Percentiles rank a stretch among this genome's conserved stretches.
Conservation (phyloP, 108 stramenopile genomes). For the Chaetoceros muelleri region DNA sequence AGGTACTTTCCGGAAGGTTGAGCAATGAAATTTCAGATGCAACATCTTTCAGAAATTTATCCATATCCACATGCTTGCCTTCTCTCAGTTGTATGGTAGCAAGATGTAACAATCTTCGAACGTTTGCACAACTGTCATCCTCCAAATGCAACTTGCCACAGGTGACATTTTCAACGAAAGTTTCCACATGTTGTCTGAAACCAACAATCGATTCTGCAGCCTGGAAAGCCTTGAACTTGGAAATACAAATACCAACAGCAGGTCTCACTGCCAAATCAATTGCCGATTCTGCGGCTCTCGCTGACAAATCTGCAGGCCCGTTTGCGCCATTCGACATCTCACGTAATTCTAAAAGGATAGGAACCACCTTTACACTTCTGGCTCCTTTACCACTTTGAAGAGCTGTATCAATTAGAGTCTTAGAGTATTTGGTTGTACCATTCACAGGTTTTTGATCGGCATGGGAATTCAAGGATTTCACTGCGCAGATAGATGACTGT, state of each 20-base stretch:
- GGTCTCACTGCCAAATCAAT: neutral
- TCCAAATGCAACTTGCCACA: neutral
- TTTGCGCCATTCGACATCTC: neutral
- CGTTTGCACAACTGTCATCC: neutral
- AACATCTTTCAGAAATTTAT: neutral
- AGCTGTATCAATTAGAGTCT: neutral
- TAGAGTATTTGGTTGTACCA: neutral
- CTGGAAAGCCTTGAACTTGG: neutral
- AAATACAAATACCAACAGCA: neutral
- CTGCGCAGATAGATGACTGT: neutral
- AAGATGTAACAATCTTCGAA: neutral
- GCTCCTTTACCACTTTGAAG: neutral
- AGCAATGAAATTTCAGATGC: too few species aligned
- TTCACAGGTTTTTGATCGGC: neutral
- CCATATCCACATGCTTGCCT: neutral
- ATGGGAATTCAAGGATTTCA: neutral
- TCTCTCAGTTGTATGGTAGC: neutral
- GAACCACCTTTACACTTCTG: neutral
- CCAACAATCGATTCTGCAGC: neutral
- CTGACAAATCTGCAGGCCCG: neutral
- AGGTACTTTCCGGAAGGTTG: too few species aligned
- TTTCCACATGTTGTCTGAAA: too few species aligned
- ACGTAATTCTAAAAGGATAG: neutral
- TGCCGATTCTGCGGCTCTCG: neutral
- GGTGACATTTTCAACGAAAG: neutral